These are phyloP conservation scores for Citrullus mucosospermus DNA, from an alignment of 306 rosid species.

Conservation along the genomic window DNA sequence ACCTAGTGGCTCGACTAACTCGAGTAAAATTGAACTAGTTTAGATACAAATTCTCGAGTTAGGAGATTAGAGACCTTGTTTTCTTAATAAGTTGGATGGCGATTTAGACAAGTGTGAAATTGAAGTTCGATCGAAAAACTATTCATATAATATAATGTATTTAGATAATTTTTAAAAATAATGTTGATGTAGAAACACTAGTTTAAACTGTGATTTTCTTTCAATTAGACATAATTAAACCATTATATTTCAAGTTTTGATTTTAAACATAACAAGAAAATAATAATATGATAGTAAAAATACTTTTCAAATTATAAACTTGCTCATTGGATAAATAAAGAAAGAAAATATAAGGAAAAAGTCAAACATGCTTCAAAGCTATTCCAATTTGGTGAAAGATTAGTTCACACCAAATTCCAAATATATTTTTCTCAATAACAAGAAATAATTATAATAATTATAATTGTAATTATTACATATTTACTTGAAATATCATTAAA, in stretches of 20 bases:
- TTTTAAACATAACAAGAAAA: background rate
- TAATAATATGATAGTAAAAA: background rate
- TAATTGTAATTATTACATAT: too few species aligned
- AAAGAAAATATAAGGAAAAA: background rate
- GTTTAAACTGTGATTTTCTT: too few species aligned
- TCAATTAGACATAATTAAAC: background rate
- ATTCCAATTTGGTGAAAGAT: background rate
- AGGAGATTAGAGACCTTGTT: too few species aligned
- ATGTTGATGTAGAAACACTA: too few species aligned
- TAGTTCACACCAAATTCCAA: background rate
- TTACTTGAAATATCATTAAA: background rate
- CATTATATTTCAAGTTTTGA: background rate
- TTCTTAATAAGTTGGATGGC: too few species aligned
- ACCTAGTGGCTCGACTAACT: too few species aligned
- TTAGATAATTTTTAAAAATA: too few species aligned
- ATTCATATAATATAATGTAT: too few species aligned
- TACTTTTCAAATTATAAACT: background rate
- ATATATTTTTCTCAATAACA: background rate
- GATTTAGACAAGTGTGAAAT: too few species aligned
- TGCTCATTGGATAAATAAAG: background rate
- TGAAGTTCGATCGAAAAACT: too few species aligned
- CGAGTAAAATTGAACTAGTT: too few species aligned
- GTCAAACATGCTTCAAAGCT: background rate
- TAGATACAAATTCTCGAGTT: too few species aligned
- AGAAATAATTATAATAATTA: background rate